Evolutionary conservation across 2,329 filamentous ascomycete genomes (phyloP), one percentile per base, ranked within the genome.

Genomic region (Neoascochyta sp.): DNA sequence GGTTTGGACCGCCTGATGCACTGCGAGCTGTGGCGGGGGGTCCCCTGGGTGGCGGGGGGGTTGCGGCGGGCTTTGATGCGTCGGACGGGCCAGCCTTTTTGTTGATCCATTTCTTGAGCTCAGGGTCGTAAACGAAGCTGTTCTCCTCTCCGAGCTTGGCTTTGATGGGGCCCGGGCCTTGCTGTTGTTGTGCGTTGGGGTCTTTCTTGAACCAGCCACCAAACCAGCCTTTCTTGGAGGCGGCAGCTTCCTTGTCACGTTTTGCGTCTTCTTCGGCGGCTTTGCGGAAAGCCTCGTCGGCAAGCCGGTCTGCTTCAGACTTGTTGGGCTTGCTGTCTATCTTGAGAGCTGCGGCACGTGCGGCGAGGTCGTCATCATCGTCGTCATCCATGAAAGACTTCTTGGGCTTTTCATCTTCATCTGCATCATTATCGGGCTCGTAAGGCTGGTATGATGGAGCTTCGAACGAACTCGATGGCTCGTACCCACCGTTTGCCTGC

Each of bases 21-120:
- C 74, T 68, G 16, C 45, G 34, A 17, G 44, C 73, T 57, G 32
- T 37, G 21, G 44, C 43, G 10, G 57, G 34, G 62, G 71, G 40
- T 66, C 71, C 32, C 47, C 75, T 80, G 1, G 89, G 89, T 4
- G 88, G 89, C 1, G 92, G 89, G 1, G 90, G 85, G 0, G 88
- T 80, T 25, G 69, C 66, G 15, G 69, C 64, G 14, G 71, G 59
- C 16, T 74, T 69, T 42, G 78, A 75, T 3, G 75, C 68, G 7
- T 83, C 81, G 6, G 39, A 75, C 9, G 68, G 69, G 9, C 81
- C 81, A 8, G 79, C 78, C 60, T 95, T 95, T 71, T 95, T 95
- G 70, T 98, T 96, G 60, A 98, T 74, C 93, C 93, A 98, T 60
- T 92, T 88, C 70, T 94, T 93, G 29, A 95, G 75, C n/a, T 95